A percentile compares a stretch with the other conserved stretches of the same genome.
These are phyloP conservation scores for Nymphaea colorata DNA, from an alignment of 164 flowering plant genomes.

Conservation along the genomic window DNA sequence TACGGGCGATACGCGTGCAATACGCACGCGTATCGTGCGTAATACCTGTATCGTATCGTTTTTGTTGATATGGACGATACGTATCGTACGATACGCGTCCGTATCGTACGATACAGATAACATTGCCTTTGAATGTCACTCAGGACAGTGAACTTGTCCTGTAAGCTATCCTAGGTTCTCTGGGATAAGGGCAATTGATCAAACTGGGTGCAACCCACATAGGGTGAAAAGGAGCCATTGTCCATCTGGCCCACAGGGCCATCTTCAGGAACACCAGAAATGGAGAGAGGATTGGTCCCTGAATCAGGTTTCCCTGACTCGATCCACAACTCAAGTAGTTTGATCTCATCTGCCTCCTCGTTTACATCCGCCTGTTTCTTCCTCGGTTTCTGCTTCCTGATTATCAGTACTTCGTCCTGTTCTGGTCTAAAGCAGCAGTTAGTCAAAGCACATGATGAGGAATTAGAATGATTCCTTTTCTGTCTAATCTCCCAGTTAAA, in stretches of 20 bases:
- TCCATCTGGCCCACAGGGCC: conserved; percentile 35
- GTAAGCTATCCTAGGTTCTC: conserved; percentile 52
- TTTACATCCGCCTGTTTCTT: not conserved
- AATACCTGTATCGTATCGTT: too few relatives aligned
- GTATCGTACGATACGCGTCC: too few relatives aligned
- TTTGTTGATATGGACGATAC: too few relatives aligned
- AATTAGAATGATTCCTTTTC: too few relatives aligned
- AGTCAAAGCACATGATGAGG: too few relatives aligned
- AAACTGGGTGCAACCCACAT: conserved; percentile 53
- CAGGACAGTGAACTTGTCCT: conserved; percentile 32
- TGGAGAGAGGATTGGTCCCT: conserved; percentile 69
- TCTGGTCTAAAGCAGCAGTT: too few relatives aligned
- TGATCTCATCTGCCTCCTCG: conserved; percentile 47
- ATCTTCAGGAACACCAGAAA: conserved; percentile 29
- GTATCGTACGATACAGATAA: too few relatives aligned
- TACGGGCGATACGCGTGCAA: too few relatives aligned
- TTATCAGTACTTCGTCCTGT: too few relatives aligned
- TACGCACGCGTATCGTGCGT: too few relatives aligned
- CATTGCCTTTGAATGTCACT: conserved; percentile 90
- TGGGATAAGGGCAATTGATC: conserved; percentile 60
- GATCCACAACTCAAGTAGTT: conserved; percentile 61
- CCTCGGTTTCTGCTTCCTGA: not conserved
- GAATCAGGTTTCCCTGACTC: conserved; percentile 58
- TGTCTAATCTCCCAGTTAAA: too few relatives aligned
- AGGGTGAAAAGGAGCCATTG: conserved; percentile 38